phyloP scores from a whole-genome alignment of 768 basidiomycete species.

The Zangia roseola region DNA sequence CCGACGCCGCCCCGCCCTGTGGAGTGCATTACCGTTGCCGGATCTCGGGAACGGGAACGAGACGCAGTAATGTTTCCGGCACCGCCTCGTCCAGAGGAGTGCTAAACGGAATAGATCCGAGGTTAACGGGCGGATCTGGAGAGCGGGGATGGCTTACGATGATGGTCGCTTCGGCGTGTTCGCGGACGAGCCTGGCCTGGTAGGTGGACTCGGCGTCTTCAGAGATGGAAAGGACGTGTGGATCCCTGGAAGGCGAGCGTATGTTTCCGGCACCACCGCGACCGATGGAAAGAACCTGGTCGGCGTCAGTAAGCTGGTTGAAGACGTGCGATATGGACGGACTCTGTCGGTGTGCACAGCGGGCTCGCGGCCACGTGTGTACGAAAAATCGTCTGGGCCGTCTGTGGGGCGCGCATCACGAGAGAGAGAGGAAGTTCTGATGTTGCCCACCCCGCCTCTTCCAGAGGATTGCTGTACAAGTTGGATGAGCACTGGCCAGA shows the following conservation, averaged over 20 bases:
- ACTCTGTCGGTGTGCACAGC: constrained; percentile 38
- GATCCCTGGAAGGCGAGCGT: constrained; percentile 69
- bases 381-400: constrained; percentile 52
- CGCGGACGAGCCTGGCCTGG: constrained; percentile 23
- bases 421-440: constrained; percentile 48
- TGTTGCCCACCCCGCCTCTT: constrained; percentile 69
- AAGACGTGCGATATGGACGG: constrained; percentile 3
- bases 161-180: constrained; percentile 29
- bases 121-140: not conserved
- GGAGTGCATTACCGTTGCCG: constrained; percentile 38
- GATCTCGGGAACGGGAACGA: constrained; percentile 50
- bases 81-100: constrained; percentile 68
- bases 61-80: constrained; percentile 56
- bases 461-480: constrained; percentile 52
- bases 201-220: constrained; percentile 27
- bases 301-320: not conserved
- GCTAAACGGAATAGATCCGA: constrained; percentile 25
- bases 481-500: not conserved
- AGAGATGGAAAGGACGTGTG: constrained; percentile 20
- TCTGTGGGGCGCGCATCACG: constrained; percentile 41
- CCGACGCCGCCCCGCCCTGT: constrained; percentile 66
- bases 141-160: constrained; percentile 32
- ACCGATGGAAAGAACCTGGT: constrained; percentile 51
- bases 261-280: constrained; percentile 88
- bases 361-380: constrained; percentile 62